A percentile compares a stretch with the other conserved stretches of the same genome.
phyloP scores from a whole-genome alignment of 2,329 filamentous ascomycete genomes.

The Cylindrodendrum hubeiense region DNA sequence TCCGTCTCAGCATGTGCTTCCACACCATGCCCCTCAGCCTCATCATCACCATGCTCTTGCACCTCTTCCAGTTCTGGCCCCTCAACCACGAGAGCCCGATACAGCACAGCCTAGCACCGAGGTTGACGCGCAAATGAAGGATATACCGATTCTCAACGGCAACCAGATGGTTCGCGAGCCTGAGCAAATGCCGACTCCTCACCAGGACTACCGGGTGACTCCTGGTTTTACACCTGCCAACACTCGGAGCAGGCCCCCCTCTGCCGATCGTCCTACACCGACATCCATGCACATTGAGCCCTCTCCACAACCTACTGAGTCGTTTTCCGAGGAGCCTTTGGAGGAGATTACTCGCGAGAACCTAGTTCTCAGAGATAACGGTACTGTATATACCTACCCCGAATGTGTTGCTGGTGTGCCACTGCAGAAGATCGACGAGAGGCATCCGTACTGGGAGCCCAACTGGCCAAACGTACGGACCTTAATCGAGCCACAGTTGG shows the following conservation, averaged over 20 bases:
- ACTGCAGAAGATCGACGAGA: slow-evolving; percentile 61
- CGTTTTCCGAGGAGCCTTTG: slow-evolving; percentile 21
- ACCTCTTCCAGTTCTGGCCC: slow-evolving; percentile 10
- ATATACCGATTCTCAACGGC: slow-evolving; percentile 24
- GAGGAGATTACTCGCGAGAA: slow-evolving; percentile 59
- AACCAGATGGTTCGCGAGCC: slow-evolving; percentile 35
- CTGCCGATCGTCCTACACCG: slow-evolving; percentile 46
- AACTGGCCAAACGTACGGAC: slow-evolving; percentile 62
- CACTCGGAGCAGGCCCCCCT: slow-evolving; percentile 43
- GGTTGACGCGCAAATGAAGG: slow-evolving; percentile 32
- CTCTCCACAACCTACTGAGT: slow-evolving; percentile 42
- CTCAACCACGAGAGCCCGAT: slow-evolving; percentile 26
- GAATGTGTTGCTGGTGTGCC: slow-evolving; percentile 66
- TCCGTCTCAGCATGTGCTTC: neutral
- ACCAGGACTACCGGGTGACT: slow-evolving; percentile 42
- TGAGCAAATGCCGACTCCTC: slow-evolving; percentile 43
- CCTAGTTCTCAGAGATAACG: slow-evolving; percentile 62
- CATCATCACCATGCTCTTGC: neutral
- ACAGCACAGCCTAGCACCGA: slow-evolving; percentile 38
- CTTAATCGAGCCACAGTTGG: slow-evolving; percentile 57
- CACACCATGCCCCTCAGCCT: neutral
- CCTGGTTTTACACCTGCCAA: slow-evolving; percentile 50
- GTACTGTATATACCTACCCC: slow-evolving; percentile 62
- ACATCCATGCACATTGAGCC: slow-evolving; percentile 42
- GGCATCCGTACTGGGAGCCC: slow-evolving; percentile 68